phyloP scores from a whole-genome alignment of 441 rosid species.

The Omphalea diandra region DNA sequence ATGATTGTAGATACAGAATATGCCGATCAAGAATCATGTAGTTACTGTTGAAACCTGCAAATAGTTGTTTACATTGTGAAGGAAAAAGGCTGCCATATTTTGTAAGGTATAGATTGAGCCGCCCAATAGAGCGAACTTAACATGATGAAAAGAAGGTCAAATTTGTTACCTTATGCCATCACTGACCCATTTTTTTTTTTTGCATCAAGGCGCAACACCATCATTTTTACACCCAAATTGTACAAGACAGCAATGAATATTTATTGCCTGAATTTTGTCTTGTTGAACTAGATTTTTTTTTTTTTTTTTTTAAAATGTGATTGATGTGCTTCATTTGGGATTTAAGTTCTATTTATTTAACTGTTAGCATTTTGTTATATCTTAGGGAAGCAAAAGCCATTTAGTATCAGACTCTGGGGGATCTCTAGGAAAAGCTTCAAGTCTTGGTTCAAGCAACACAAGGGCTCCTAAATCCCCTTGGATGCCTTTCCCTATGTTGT shows the following conservation, averaged over 20 bases:
- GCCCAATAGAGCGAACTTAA: not conserved
- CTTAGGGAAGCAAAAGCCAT: slow-evolving; percentile 37
- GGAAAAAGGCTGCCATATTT: not conserved
- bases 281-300: not conserved
- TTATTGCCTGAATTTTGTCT: not conserved
- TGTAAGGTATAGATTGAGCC: not conserved
- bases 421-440: slow-evolving; percentile 48
- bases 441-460: slow-evolving; percentile 54
- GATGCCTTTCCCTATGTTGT: slow-evolving; percentile 86
- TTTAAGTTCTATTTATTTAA: not conserved
- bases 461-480: slow-evolving; percentile 85
- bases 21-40: not conserved
- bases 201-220: not conserved
- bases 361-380: slow-evolving; percentile 15
- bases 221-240: not conserved
- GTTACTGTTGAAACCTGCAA: not conserved
- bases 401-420: slow-evolving; percentile 34
- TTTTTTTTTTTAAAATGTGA: not conserved
- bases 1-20: not conserved
- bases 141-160: not conserved
- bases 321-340: not conserved
- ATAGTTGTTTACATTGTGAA: not conserved
- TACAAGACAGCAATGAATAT: not conserved
- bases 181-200: not conserved
- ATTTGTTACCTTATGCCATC: not conserved